A percentile compares a stretch with the other conserved stretches of the same genome.
phyloP scores from a whole-genome alignment of 768 basidiomycete genomes.

The Tylopilus cervinicoccineus region DNA sequence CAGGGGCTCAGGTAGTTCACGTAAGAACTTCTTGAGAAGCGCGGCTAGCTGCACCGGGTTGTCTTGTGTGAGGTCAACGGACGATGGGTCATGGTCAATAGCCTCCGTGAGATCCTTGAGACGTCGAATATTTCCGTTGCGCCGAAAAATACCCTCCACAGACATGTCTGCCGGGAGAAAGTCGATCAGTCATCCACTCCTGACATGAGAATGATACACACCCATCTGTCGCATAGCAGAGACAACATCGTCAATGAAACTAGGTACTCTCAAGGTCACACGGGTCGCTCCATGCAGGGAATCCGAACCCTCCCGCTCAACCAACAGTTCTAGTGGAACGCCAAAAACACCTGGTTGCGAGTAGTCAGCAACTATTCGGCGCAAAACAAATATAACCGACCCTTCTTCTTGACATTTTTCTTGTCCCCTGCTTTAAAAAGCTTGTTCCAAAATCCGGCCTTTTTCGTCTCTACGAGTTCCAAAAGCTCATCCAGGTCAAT shows the following conservation, averaged over 20 bases:
- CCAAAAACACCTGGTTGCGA: slow-evolving; percentile 78
- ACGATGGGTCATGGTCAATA: slow-evolving; percentile 89
- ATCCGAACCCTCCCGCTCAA: slow-evolving; percentile 94
- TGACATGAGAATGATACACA: slow-evolving; percentile 34
- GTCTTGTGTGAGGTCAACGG: slow-evolving; percentile 90
- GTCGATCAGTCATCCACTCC: slow-evolving; percentile 1
- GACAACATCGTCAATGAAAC: slow-evolving; percentile 97
- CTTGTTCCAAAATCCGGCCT: slow-evolving; percentile 94
- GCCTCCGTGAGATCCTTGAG: slow-evolving; percentile 88
- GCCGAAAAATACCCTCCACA: slow-evolving; percentile 96
- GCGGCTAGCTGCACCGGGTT: slow-evolving; percentile 98
- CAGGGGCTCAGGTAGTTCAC: slow-evolving; percentile 94
- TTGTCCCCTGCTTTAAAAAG: slow-evolving; percentile 89
- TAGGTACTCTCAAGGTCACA: slow-evolving; percentile 82
- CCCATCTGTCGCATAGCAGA: slow-evolving; percentile 99
- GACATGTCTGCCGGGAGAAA: slow-evolving; percentile 77
- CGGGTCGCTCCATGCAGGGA: slow-evolving; percentile 88
- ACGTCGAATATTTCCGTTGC: slow-evolving; percentile 95
- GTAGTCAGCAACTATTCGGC: slow-evolving; percentile 7
- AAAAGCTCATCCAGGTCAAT: slow-evolving; percentile 91
- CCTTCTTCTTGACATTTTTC: slow-evolving; percentile 89
- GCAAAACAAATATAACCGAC: slow-evolving; percentile 35
- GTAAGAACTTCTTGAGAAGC: slow-evolving; percentile 92
- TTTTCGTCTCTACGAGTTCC: slow-evolving; percentile 90
- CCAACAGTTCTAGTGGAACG: slow-evolving; percentile 87